These are phyloP conservation scores for Xylaria castorea DNA, from an alignment of 495 filamentous ascomycete species.

Conservation along the genomic window DNA sequence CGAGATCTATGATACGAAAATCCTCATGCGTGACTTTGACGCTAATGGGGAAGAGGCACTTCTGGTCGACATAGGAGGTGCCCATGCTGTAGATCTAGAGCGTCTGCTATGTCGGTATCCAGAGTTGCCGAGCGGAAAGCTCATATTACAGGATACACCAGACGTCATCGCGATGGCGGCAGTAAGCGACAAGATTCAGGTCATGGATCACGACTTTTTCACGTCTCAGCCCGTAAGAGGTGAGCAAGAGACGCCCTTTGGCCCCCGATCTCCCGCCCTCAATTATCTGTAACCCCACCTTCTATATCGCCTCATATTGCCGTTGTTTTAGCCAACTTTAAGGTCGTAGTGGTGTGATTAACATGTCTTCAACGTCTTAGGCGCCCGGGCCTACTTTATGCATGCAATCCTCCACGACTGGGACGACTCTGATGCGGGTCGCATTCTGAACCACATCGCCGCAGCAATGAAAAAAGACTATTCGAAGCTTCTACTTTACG, in stretches of 20 bases:
- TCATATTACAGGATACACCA: slow-evolving; percentile 47
- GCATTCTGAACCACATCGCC: slow-evolving; percentile 19
- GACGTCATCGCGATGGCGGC: slow-evolving; percentile 36
- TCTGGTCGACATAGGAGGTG: slow-evolving; percentile 49
- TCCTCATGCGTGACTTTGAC: slow-evolving; percentile 21
- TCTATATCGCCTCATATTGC: neutral
- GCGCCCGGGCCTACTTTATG: slow-evolving; percentile 48
- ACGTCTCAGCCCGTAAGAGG: slow-evolving; percentile 33
- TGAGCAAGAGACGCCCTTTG: neutral
- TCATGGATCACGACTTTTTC: slow-evolving; percentile 41
- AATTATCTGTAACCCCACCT: neutral
- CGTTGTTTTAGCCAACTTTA: neutral
- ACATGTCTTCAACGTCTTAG: slow-evolving; percentile 25
- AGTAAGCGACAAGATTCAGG: slow-evolving; percentile 30
- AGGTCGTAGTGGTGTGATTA: neutral
- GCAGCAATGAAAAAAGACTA: slow-evolving; percentile 28
- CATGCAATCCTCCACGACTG: slow-evolving; percentile 53
- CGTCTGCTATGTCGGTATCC: slow-evolving; percentile 40
- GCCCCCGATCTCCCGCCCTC: neutral
- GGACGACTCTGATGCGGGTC: slow-evolving; percentile 36
- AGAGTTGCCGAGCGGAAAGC: slow-evolving; percentile 30
- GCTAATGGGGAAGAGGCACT: slow-evolving; percentile 23
- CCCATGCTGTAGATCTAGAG: slow-evolving; percentile 43
- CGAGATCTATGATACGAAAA: slow-evolving; percentile 26
- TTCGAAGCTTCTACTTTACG: slow-evolving; percentile 28